These are phyloP conservation scores for Dactylellina leptospora DNA, from an alignment of 2,329 filamentous ascomycete genomes.

Conservation along the genomic window DNA sequence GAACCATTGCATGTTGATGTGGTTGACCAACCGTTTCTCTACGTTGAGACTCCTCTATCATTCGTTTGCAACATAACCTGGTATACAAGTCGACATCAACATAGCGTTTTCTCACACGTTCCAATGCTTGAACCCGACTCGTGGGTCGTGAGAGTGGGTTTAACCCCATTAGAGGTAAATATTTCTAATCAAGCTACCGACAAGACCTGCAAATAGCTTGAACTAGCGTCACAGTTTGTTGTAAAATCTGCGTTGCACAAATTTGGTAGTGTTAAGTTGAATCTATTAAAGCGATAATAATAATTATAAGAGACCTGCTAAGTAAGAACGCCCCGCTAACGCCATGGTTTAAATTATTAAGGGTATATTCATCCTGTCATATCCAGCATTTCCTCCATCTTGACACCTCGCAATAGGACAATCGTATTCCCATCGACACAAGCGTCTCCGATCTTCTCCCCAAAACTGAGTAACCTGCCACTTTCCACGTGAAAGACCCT, in stretches of 20 bases:
- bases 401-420: slow-evolving; percentile 85
- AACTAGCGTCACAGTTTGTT: slow-evolving; percentile 11
- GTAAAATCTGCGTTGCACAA: slow-evolving; percentile 21
- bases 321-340: slow-evolving; percentile 22
- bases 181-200: neutral
- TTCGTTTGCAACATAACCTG: too few relatives aligned
- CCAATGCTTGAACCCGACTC: neutral
- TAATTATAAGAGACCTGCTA: neutral
- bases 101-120: too few relatives aligned
- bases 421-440: slow-evolving; percentile 87
- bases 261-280: neutral
- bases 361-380: slow-evolving; percentile 12
- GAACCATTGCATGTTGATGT: neutral
- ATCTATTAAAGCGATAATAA: neutral
- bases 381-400: slow-evolving; percentile 75
- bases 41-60: too few relatives aligned
- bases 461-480: slow-evolving; percentile 84
- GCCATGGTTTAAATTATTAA: too few relatives aligned
- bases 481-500: slow-evolving; percentile 93
- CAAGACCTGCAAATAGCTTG: too few relatives aligned
- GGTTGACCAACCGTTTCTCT: too few relatives aligned
- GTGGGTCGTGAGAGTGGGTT: slow-evolving; percentile 29
- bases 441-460: slow-evolving; percentile 79
- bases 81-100: too few relatives aligned
- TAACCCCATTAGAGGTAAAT: slow-evolving; percentile 17